Percentiles rank a stretch among this genome's conserved stretches.
Conservation (phyloP, 1,284 basidiomycete genomes). For the Exobasidium rhododendri region DNA sequence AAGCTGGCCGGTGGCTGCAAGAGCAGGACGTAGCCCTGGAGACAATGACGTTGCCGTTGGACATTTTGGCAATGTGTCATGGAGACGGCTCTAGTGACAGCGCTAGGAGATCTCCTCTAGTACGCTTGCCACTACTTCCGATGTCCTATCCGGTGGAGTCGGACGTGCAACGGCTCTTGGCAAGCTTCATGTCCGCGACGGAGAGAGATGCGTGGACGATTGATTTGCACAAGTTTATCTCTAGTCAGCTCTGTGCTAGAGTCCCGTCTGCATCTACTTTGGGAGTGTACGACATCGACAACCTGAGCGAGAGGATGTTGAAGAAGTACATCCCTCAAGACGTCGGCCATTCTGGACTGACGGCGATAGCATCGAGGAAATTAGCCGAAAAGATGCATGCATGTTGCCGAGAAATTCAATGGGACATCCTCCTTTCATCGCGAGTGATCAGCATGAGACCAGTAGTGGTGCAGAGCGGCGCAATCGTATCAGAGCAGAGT, state of each 20-base stretch:
- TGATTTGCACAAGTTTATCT: neutral
- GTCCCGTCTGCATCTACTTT: neutral
- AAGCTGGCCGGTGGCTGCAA: neutral
- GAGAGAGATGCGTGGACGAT: neutral
- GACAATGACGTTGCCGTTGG: neutral
- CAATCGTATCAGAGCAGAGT: neutral
- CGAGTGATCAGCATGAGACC: neutral
- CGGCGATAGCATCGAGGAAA: neutral
- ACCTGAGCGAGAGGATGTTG: neutral
- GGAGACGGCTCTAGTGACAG: neutral
- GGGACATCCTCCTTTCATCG: neutral
- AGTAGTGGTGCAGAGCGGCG: neutral
- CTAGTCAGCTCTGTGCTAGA: neutral
- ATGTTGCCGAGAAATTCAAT: neutral
- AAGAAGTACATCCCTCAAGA: neutral
- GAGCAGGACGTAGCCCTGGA: neutral
- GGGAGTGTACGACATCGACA: no score
- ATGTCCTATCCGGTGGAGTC: neutral
- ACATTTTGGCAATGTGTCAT: neutral
- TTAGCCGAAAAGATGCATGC: neutral
- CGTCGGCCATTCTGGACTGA: neutral
- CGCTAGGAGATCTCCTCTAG: neutral
- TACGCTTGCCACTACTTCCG: neutral
- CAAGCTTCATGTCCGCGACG: neutral
- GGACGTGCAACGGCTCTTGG: neutral